Evolutionary conservation across 768 basidiomycete genomes (phyloP), one percentile per base, ranked within the genome.

Genomic region (Trametes coccinea): DNA sequence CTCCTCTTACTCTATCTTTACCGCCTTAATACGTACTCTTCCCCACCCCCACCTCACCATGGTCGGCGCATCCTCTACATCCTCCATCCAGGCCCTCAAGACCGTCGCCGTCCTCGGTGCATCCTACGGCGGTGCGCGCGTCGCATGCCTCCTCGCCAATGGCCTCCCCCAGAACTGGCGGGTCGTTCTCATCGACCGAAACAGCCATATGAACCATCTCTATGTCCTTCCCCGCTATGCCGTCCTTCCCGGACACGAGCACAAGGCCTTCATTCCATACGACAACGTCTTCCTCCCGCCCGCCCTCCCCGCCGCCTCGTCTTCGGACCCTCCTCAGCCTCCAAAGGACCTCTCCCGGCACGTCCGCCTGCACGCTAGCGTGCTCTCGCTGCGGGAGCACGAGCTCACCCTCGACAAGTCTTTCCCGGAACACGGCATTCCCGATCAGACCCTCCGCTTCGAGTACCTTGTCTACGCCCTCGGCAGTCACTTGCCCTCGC

Each of bases 261-360:
- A 87, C 72, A 88, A 87, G 76, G 84, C 84, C 30, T 88, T 88
- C 70, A 80, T 88, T 63, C 84, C 86, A 0, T 84, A 82, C 66
- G 72, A 74, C 52, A 80, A 80, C 43, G 70, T 86, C 51, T 83
- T 85, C 67, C 49, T 43, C 5, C 62, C 53, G 45, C 52, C 69
- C 44, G 43, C 43, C 49, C 11, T 43, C 63, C 29, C 37, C 48
- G 33, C 9, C 30, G 0, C 40, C 41, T 41, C 33, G 40, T 48
- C 30, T 33, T 37, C 14, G 4, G 27, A 43, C 17, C 50, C 17
- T 45, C 47, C 13, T 17, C 48, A 13, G 10, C 14, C 41, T 46
- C 14, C 59, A 14, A 10, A 30, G 1, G 51, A 58, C 33, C 27
- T 39, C 27, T 45, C 57, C 2, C 62, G 64, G 5, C 63, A 62